These are phyloP conservation scores for apple (Malus domestica) DNA, from an alignment of 306 rosid genomes.

Conservation along the genomic window ASM211411v1 NC_041790.1:10796501-10797000, in stretches of 20 bases:
- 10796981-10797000: constrained; percentile 4
- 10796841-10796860: constrained; percentile 45
- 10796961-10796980: not conserved
- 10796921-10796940: not conserved
- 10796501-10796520: not conserved
- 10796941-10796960: not conserved
- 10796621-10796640: not conserved
- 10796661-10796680: not conserved
- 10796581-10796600: not conserved
- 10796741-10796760: constrained; percentile 43
- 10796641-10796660: not conserved
- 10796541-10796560: not conserved
- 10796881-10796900: constrained; percentile 39
- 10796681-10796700: constrained; percentile 13
- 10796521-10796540: not conserved
- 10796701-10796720: constrained; percentile 87
- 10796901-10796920: not conserved
- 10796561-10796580: not conserved
- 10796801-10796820: constrained; percentile 38
- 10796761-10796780: constrained; percentile 43
- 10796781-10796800: constrained; percentile 35
- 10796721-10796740: constrained; percentile 46
- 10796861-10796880: constrained; percentile 40
- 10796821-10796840: constrained; percentile 48
- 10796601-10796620: not conserved